Evolutionary conservation across 306 rosid genomes (phyloP).

Genomic region (Inga laurina): DNA sequence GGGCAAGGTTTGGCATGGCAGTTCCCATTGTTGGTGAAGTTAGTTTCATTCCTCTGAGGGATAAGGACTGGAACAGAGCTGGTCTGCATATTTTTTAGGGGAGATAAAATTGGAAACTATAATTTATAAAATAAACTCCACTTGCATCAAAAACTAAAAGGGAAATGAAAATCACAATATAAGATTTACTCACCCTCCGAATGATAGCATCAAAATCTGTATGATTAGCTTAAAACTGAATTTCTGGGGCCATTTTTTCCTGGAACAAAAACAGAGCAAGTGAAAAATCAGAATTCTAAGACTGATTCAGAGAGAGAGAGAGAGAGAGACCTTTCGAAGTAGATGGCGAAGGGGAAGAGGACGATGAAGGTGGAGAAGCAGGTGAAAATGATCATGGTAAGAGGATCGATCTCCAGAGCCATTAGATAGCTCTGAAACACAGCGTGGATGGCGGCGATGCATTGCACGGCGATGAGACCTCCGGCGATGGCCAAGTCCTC

Average conservation of each 20-base stretch:
- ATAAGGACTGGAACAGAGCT: constrained; percentile 61
- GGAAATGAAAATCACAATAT: not conserved
- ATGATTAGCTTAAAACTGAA: constrained; percentile 44
- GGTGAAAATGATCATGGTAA: constrained; percentile 64
- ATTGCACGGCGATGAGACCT: too few relatives aligned
- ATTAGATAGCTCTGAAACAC: constrained; percentile 56
- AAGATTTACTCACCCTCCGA: constrained; percentile 69
- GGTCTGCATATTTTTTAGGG: constrained; percentile 47
- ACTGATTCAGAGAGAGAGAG: not conserved
- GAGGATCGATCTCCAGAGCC: constrained; percentile 67
- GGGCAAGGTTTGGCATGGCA: constrained; percentile 94
- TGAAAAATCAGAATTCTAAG: not conserved
- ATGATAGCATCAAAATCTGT: constrained; percentile 60
- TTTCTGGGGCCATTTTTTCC: constrained; percentile 71
- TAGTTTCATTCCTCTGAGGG: constrained; percentile 68
- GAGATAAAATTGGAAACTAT: not conserved
- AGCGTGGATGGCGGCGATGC: constrained; percentile 51
- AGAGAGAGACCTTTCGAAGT: constrained; percentile 67
- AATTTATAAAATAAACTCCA: not conserved
- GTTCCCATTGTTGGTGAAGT: constrained; percentile 93
- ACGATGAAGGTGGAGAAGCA: constrained; percentile 64
- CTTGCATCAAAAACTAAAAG: not conserved
- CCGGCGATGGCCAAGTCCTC: constrained; percentile 59
- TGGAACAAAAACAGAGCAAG: constrained; percentile 31
- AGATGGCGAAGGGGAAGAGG: constrained; percentile 66